Evolutionary conservation across 768 basidiomycete genomes (phyloP), one percentile per base, ranked within the genome.

Genomic region (Tricholoma sp.): DNA sequence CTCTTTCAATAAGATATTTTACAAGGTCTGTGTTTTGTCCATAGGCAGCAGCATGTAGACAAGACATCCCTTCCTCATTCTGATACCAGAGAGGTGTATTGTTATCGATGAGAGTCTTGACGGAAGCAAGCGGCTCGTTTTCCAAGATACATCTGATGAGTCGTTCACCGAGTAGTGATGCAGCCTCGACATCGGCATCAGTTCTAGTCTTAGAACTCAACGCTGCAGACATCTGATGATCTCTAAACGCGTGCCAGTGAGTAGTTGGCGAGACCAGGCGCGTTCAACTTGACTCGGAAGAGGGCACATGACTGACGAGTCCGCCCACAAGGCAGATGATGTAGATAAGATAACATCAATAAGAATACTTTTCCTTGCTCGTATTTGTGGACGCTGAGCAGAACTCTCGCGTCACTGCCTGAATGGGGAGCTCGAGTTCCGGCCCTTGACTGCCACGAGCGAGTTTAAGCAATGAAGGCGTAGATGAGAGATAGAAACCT

Each of bases 21-120:
- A 89, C 77, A 13, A 96, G 73, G n/a, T 77, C 74, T 2, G 77
- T 66, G 61, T 88, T 82, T 62, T 88, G 84, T 47, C 80, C 69
- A 61, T 88, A 93, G 1, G 85, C 89, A 11, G 91, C 96, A 13
- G 91, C 93, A 66, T 98, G 96, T 45, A 98, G 70, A 15, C 86
- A 79, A 4, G 92, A 93, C 59, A 85, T 86, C 0, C 94, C 94
- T 61, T 88, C 83, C 49, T 83, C 81, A 66, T 88, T 89, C 70
- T 97, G 93, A 66, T 88, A 94, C 95, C 96, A 98, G 50, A 91
- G 70, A 1, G 91, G 91, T 6, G 92, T 88, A 15, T 86, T 91
- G 5, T 75, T 76, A 9, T 82, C 77, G 59, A 91, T 75, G 33
- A 85, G 67, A 12, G 66, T 66, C 59, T 76, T 74, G 53, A 89